Conservation (phyloP, 257 asterid species). For the Ophiorrhiza pumila region DNA sequence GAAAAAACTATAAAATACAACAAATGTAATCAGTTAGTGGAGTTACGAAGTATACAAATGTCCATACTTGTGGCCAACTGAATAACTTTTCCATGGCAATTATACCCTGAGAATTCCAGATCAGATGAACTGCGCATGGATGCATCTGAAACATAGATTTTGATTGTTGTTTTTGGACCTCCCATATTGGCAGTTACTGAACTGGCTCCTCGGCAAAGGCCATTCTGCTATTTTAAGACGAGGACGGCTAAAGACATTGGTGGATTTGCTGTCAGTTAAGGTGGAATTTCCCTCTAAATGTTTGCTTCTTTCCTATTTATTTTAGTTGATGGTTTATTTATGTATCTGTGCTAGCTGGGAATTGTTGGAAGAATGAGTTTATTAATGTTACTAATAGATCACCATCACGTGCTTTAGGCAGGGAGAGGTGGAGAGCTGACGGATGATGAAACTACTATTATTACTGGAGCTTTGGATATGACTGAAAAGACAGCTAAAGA, state of each 20-base stretch:
- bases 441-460: conserved; percentile 9
- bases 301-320: not conserved
- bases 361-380: not conserved
- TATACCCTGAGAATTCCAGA: no score
- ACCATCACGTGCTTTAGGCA: conserved; percentile 1
- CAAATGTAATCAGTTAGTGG: no score
- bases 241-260: conserved; percentile 5
- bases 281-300: no score
- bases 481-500: conserved; percentile 10
- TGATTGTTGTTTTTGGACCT: not conserved
- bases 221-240: not conserved
- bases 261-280: conserved; percentile 1
- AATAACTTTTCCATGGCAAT: no score
- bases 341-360: not conserved
- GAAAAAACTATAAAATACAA: no score
- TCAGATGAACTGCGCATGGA: no score
- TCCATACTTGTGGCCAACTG: no score
- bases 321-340: not conserved
- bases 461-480: conserved; percentile 8
- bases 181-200: not conserved
- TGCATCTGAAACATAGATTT: not conserved
- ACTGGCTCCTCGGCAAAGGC: conserved; percentile 4
- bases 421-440: conserved; percentile 11
- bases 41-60: no score
- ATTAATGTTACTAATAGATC: not conserved